phyloP scores from a whole-genome alignment of 1,284 basidiomycete genomes.

The Boletellus sp. region DNA sequence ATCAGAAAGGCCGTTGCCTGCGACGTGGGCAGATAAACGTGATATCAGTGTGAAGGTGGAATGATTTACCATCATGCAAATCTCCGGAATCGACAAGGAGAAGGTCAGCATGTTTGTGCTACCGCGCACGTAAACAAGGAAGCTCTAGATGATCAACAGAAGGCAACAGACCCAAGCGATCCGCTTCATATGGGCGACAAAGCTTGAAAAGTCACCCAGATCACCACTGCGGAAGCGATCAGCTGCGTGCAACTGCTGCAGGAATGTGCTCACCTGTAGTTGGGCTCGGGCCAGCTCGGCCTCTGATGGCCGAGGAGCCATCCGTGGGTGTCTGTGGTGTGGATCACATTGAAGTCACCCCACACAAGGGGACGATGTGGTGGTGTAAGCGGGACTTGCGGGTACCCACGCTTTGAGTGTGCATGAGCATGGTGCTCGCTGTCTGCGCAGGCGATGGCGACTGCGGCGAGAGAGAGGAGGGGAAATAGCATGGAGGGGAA shows the following conservation, averaged over 20 bases:
- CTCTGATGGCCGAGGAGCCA: too few relatives aligned
- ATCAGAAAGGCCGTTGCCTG: slow-evolving; percentile 71
- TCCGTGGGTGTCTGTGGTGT: too few relatives aligned
- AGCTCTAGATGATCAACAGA: neutral
- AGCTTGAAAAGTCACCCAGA: slow-evolving; percentile 78
- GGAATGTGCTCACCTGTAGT: slow-evolving; percentile 51
- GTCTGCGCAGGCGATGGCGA: slow-evolving; percentile 22
- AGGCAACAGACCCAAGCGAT: slow-evolving; percentile 49
- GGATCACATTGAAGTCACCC: too few relatives aligned
- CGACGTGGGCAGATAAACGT: neutral
- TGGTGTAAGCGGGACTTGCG: slow-evolving; percentile 44
- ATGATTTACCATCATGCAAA: slow-evolving; percentile 66
- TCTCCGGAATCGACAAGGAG: slow-evolving; percentile 74
- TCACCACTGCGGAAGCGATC: slow-evolving; percentile 50
- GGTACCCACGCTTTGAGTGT: slow-evolving; percentile 40
- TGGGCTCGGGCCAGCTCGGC: slow-evolving; percentile 65
- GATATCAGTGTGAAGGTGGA: neutral
- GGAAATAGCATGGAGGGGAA: slow-evolving; percentile 1
- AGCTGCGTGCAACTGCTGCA: neutral
- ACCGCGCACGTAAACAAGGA: slow-evolving; percentile 2
- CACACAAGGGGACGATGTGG: slow-evolving; percentile 61
- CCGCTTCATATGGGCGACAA: slow-evolving; percentile 78
- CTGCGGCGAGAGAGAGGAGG: slow-evolving; percentile 17
- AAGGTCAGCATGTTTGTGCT: slow-evolving; percentile 68
- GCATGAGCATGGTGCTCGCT: slow-evolving; percentile 32